Percentiles rank a stretch among this genome's conserved stretches.
These are phyloP conservation scores for Diaporthe sp. DNA, from an alignment of 2,329 filamentous ascomycete species.

Conservation along the genomic window DNA sequence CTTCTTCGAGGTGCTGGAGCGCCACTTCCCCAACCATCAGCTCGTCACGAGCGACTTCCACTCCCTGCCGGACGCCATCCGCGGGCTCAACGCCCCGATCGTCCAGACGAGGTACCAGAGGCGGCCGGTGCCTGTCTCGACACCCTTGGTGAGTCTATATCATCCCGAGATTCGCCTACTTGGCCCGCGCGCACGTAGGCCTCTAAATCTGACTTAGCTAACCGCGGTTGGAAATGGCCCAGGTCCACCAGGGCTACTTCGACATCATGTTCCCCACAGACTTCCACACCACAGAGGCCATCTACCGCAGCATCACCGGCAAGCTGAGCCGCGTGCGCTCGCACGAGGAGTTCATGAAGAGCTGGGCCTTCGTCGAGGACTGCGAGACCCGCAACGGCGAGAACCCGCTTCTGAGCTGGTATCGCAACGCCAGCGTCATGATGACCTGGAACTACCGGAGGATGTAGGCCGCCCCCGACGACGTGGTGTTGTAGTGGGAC, in stretches of 20 bases:
- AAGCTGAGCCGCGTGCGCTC: slow-evolving; percentile 86
- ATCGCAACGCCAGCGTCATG: slow-evolving; percentile 94
- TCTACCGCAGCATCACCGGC: slow-evolving; percentile 93
- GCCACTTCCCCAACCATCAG: slow-evolving; percentile 89
- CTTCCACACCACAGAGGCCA: slow-evolving; percentile 88
- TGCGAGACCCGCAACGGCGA: slow-evolving; percentile 91
- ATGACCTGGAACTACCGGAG: slow-evolving; percentile 63
- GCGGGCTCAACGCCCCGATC: slow-evolving; percentile 90
- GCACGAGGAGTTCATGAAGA: slow-evolving; percentile 90
- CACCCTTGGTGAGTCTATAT: slow-evolving; percentile 76
- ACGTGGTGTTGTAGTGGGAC: not conserved
- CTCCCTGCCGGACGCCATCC: slow-evolving; percentile 82
- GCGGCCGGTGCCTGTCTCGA: slow-evolving; percentile 87
- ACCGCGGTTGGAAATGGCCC: not conserved
- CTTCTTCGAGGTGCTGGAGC: slow-evolving; percentile 92
- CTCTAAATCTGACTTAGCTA: not conserved
- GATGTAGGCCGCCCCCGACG: slow-evolving; percentile 10
- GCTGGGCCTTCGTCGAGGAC: slow-evolving; percentile 91
- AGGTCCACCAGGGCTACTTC: slow-evolving; percentile 99
- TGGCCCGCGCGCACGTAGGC: too few species aligned
- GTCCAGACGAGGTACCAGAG: slow-evolving; percentile 95
- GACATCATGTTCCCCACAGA: slow-evolving; percentile 99
- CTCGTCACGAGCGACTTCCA: slow-evolving; percentile 93
- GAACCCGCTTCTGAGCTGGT: slow-evolving; percentile 92
- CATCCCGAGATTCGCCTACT: not conserved